Conservation (phyloP, 768 basidiomycete species). For the Amanita inopinata region DNA sequence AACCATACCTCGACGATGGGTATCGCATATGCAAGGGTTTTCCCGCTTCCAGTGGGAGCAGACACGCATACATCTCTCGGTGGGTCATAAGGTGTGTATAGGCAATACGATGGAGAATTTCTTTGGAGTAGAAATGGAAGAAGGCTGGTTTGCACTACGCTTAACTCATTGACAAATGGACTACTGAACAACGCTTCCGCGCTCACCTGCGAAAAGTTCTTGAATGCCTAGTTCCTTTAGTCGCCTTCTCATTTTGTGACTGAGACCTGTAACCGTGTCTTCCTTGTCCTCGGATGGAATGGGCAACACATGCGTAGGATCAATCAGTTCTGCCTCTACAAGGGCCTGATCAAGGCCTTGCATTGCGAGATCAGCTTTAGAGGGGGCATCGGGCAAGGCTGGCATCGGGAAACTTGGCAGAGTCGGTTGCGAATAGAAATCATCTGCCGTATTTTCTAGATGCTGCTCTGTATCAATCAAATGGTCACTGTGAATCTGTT, state of each 20-base stretch:
- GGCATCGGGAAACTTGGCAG: slow-evolving; percentile 69
- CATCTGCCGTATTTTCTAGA: slow-evolving; percentile 10
- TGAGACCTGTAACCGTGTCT: slow-evolving; percentile 41
- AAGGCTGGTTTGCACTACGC: slow-evolving; percentile 78
- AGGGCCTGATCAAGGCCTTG: slow-evolving; percentile 76
- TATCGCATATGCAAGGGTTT: slow-evolving; percentile 92
- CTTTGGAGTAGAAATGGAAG: slow-evolving; percentile 69
- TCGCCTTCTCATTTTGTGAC: slow-evolving; percentile 48
- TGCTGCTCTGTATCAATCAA: slow-evolving; percentile 5
- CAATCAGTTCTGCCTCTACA: slow-evolving; percentile 57
- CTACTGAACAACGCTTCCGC: background rate
- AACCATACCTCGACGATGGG: slow-evolving; percentile 76
- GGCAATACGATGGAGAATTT: slow-evolving; percentile 24
- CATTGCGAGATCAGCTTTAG: slow-evolving; percentile 57
- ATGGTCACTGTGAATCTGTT: background rate
- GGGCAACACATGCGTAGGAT: slow-evolving; percentile 37
- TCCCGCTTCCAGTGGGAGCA: slow-evolving; percentile 96
- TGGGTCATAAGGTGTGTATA: slow-evolving; percentile 59
- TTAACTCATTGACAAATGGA: slow-evolving; percentile 5
- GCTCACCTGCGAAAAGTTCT: slow-evolving; percentile 81
- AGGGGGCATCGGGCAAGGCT: slow-evolving; percentile 54
- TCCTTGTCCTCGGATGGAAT: slow-evolving; percentile 33
- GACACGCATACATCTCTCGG: slow-evolving; percentile 86
- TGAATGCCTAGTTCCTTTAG: slow-evolving; percentile 71
- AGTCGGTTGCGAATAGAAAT: slow-evolving; percentile 22